Conservation (phyloP, 495 filamentous ascomycete genomes). For the Penicillium desertorum region DNA sequence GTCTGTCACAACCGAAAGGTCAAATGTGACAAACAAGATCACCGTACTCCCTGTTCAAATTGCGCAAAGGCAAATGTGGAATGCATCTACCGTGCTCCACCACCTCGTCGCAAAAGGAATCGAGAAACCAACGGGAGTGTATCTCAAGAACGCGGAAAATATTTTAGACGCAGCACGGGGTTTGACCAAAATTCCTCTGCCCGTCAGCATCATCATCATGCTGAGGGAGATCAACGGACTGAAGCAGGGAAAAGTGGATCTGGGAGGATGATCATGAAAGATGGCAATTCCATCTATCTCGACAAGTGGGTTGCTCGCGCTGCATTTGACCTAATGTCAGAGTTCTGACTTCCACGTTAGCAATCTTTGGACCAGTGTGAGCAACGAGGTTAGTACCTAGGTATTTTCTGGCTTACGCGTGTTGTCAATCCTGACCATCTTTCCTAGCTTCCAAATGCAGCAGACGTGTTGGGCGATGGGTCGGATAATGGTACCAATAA, state of each 20-base stretch:
- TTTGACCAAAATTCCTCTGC: neutral
- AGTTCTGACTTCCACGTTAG: constrained; percentile 20
- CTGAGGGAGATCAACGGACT: neutral
- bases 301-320: constrained; percentile 37
- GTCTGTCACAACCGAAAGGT: constrained; percentile 68
- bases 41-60: constrained; percentile 65
- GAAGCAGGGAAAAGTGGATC: constrained; percentile 13
- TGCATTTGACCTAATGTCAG: neutral
- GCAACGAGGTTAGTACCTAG: constrained; percentile 43
- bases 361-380: constrained; percentile 53
- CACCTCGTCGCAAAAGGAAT: constrained; percentile 58
- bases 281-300: constrained; percentile 49
- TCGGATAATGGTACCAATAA: constrained; percentile 25
- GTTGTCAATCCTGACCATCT: neutral
- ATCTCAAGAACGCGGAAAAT: constrained; percentile 32
- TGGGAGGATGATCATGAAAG: constrained; percentile 37
- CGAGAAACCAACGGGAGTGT: constrained; percentile 42
- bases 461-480: constrained; percentile 38
- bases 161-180: neutral
- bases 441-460: constrained; percentile 47
- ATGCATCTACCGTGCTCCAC: constrained; percentile 59
- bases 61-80: constrained; percentile 59
- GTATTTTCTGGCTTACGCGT: neutral
- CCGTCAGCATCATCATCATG: neutral
- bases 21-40: constrained; percentile 63